Conservation (phyloP, 108 stramenopile species). For the Cyclotella cryptica region DNA sequence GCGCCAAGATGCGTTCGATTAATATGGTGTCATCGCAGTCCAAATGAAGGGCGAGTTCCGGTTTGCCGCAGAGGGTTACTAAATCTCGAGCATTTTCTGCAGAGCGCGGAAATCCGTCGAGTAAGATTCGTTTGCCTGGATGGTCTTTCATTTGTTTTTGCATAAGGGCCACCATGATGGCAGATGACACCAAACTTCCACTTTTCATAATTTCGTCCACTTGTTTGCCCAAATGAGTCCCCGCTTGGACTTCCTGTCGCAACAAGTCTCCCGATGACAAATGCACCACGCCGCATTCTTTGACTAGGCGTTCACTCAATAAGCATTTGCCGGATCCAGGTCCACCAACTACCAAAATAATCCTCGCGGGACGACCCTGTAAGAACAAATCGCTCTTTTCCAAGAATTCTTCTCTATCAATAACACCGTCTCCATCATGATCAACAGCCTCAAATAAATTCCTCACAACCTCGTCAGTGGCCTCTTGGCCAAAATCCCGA, state of each 20-base stretch:
- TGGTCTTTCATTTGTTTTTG: constrained; percentile 78
- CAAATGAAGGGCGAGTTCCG: constrained; percentile 83
- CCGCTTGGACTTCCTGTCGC: constrained; percentile 86
- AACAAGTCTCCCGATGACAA: constrained; percentile 94
- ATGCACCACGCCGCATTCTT: constrained; percentile 93
- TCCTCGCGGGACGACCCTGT: constrained; percentile 72
- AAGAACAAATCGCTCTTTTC: constrained; percentile 59
- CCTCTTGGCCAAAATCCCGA: constrained; percentile 68
- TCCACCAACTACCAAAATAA: constrained; percentile 92
- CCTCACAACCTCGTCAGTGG: constrained; percentile 52
- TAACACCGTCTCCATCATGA: constrained; percentile 60
- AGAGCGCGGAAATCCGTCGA: constrained; percentile 92
- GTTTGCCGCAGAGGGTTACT: constrained; percentile 74
- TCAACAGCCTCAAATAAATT: constrained; percentile 71
- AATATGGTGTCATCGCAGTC: constrained; percentile 81
- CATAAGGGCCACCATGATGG: constrained; percentile 85
- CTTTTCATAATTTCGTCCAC: constrained; percentile 90
- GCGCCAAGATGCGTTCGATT: constrained; percentile 77
- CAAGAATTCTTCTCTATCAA: constrained; percentile 74
- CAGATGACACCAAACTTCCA: constrained; percentile 84
- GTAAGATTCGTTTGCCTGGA: constrained; percentile 81
- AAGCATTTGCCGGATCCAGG: constrained; percentile 97
- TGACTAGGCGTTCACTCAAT: constrained; percentile 70
- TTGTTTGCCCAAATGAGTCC: constrained; percentile 84
- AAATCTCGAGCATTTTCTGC: constrained; percentile 78